A percentile compares a stretch with the other conserved stretches of the same genome.
Evolutionary conservation across 2,329 filamentous ascomycete species (phyloP).

Genomic region (Exutisphaerella laricina): DNA sequence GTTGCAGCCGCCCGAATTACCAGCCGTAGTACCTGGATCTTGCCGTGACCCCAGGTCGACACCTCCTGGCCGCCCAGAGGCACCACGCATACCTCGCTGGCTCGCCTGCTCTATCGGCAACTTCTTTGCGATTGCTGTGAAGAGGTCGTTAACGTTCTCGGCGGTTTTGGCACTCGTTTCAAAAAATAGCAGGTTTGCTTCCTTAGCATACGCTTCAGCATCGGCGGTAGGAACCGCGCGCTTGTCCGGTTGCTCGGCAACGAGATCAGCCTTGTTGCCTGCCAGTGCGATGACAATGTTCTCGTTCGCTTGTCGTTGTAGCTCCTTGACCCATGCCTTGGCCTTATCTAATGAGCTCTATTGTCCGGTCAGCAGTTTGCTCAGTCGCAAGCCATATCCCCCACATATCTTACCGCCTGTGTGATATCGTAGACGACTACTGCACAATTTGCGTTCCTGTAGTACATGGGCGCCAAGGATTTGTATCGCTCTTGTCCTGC

Average conservation of each 20-base stretch:
- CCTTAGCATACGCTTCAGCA: constrained; percentile 89
- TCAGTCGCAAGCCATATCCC: constrained; percentile 16
- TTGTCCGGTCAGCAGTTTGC: constrained; percentile 18
- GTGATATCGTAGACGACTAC: constrained; percentile 99
- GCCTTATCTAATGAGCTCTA: constrained; percentile 97
- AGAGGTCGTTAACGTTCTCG: constrained; percentile 91
- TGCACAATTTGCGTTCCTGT: constrained; percentile 97
- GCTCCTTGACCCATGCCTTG: constrained; percentile 98
- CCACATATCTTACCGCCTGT: constrained; percentile 74
- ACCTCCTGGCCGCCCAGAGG: constrained; percentile 54
- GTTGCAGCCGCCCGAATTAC: constrained; percentile 55
- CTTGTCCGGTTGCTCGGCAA: constrained; percentile 91
- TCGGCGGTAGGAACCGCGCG: constrained; percentile 83
- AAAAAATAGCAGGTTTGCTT: constrained; percentile 93
- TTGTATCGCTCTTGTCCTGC: constrained; percentile 99
- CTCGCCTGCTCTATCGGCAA: constrained; percentile 92
- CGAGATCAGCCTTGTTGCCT: constrained; percentile 95
- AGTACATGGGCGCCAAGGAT: constrained; percentile 98
- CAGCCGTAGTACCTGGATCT: constrained; percentile 54
- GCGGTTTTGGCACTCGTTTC: constrained; percentile 97
- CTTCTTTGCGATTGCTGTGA: constrained; percentile 97
- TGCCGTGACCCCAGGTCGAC: constrained; percentile 63
- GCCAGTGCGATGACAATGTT: constrained; percentile 99
- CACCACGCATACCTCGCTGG: constrained; percentile 70
- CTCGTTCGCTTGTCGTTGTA: constrained; percentile 97